Evolutionary conservation across 352 stramenopile species (phyloP), one percentile per base, ranked within the genome.

Genomic region (Globisporangium sylvaticum): DNA sequence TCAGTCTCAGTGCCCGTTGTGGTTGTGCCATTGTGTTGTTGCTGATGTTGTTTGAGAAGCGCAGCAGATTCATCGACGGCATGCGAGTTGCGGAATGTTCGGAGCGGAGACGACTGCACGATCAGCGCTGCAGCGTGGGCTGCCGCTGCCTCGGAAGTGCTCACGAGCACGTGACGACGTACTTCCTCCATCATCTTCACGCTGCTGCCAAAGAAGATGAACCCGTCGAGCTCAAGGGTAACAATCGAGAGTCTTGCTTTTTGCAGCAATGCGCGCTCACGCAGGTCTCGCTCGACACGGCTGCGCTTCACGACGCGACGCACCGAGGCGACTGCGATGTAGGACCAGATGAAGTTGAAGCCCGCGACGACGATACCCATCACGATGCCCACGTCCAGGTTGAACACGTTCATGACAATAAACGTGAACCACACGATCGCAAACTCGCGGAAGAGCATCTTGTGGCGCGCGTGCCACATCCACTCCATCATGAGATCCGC

Each of bases 401-500:
- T 97, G n/a, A 93, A 77, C 12, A 95, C 78, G 46, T 98, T 95
- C 77, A 99, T 98, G 20, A 95, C 78, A 39, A 88, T 55, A 79
- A 99, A 99, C 22, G 97, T 99, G 32, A 90, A 76, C 70, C 98
- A 82, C 3, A 97, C 90, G 66, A 99, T 89, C 6, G 79, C 72
- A 71, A 99, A 99, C 78, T 99, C 96, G 31, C 87, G 83, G 15
- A 70, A 39, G 44, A 94, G 84, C 69, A 96, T 89, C 62, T 94
- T 95, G 71, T 94, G 89, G 54, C 87, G 84, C 31, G 88, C 87
- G 64, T 94, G 88, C 74, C 83, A 91, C 65, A 94, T 90, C 97
- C 97, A 99, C 78, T 99, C 97, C 59, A 92, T 84, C 89, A 99
- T 97, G 14, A 99, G 78, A 71, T 99, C 97, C 6, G 96, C 76